Evolutionary conservation across 176 grass and related monocot species (phyloP).

Genomic region (Areca catechu): DNA sequence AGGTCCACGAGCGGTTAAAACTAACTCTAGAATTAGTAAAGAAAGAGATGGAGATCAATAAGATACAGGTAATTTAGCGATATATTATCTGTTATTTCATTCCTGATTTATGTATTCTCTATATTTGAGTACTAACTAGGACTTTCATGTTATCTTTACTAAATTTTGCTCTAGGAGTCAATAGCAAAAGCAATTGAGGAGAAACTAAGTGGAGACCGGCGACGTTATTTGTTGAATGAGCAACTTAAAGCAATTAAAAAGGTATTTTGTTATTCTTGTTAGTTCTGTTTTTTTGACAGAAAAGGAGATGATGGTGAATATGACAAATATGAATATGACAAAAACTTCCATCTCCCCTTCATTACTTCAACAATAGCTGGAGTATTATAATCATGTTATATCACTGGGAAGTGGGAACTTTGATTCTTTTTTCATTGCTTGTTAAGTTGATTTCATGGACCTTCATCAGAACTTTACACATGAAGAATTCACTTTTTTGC

Average conservation of each 20-base stretch:
- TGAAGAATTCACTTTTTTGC: background rate
- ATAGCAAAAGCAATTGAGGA: constrained; percentile 99
- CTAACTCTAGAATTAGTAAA: constrained; percentile 90
- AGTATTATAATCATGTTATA: too few species aligned
- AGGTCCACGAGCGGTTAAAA: constrained; percentile 93
- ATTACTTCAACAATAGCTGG: too few species aligned
- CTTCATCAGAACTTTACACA: background rate
- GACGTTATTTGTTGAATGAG: constrained; percentile 90
- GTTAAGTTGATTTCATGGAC: constrained; percentile 6
- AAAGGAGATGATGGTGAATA: too few species aligned
- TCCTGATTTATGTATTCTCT: constrained; percentile 15
- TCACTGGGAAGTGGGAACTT: background rate
- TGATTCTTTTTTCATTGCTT: background rate
- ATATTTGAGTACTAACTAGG: too few species aligned
- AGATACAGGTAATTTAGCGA: constrained; percentile 53
- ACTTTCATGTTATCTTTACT: background rate
- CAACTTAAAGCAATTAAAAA: constrained; percentile 99
- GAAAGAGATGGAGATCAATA: constrained; percentile 98
- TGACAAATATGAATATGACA: too few species aligned
- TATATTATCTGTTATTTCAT: background rate
- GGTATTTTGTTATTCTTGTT: constrained; percentile 25
- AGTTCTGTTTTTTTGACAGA: too few species aligned
- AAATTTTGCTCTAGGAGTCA: constrained; percentile 57
- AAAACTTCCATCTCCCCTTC: too few species aligned
- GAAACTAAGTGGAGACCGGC: constrained; percentile 92